Evolutionary conservation across 768 basidiomycete species (phyloP).

Genomic region (Mycena venus): DNA sequence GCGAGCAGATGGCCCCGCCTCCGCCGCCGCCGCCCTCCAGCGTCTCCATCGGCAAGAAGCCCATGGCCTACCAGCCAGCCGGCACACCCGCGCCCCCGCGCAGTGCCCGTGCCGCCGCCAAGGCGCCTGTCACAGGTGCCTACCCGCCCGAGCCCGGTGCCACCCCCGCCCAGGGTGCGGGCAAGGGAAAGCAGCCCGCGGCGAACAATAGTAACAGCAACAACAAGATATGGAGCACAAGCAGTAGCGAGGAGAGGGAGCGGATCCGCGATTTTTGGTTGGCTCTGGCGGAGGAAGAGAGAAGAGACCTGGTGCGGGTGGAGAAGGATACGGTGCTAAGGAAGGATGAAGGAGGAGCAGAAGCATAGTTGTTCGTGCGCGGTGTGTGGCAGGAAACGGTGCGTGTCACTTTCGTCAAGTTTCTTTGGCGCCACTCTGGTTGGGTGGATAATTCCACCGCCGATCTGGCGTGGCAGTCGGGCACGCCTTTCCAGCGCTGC

Average conservation of each 20-base stretch:
- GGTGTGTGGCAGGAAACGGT: conserved; percentile 97
- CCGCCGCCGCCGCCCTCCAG: conserved; percentile 73
- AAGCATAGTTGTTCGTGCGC: conserved; percentile 96
- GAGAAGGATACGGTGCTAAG: conserved; percentile 97
- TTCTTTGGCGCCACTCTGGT: no score
- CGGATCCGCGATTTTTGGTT: conserved; percentile 99
- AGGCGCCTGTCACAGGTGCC: conserved; percentile 59
- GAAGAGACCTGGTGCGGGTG: conserved; percentile 92
- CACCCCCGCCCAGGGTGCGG: conserved; percentile 60
- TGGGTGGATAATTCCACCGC: no score
- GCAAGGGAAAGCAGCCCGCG: conserved; percentile 23
- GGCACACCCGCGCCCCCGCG: conserved; percentile 52
- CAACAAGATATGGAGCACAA: conserved; percentile 96
- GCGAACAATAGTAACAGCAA: conserved; percentile 47
- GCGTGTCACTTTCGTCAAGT: conserved; percentile 54
- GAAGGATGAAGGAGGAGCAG: conserved; percentile 99
- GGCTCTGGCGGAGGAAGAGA: conserved; percentile 90
- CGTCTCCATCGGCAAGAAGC: conserved; percentile 92
- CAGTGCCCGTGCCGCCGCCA: conserved; percentile 62
- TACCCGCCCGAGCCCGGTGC: conserved; percentile 54
- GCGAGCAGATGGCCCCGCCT: conserved; percentile 33
- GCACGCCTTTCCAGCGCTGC: no score
- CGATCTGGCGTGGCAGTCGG: no score
- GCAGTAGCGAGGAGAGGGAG: conserved; percentile 92
- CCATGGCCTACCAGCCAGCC: conserved; percentile 80